A percentile compares a stretch with the other conserved stretches of the same genome.
Evolutionary conservation across 345 rosid genomes (phyloP).

Genomic region (Xanthoceras sorbifolium): DNA sequence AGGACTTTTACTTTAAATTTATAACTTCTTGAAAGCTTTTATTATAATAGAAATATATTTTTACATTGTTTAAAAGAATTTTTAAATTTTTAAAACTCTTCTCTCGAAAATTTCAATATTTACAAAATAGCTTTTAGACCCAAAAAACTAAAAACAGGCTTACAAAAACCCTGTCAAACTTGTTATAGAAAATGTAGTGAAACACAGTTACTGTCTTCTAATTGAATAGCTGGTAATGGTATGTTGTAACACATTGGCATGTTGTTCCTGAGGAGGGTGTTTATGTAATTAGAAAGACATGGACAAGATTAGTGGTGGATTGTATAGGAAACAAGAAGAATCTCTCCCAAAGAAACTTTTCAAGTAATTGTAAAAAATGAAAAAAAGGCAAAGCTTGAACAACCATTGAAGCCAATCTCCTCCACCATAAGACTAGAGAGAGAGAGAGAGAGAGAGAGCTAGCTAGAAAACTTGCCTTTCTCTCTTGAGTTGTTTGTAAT

Average conservation of each 20-base stretch:
- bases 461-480: neutral
- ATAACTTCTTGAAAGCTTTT: too few relatives aligned
- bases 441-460: neutral
- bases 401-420: constrained; percentile 12
- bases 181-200: neutral
- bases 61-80: too few relatives aligned
- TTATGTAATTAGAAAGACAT: constrained; percentile 16
- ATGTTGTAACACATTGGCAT: neutral
- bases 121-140: too few relatives aligned
- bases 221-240: neutral
- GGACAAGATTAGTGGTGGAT: constrained; percentile 2
- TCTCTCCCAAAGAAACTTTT: constrained; percentile 27
- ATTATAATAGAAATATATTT: too few relatives aligned
- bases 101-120: too few relatives aligned
- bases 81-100: too few relatives aligned
- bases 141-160: too few relatives aligned
- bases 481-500: neutral
- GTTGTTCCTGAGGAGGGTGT: constrained; percentile 12
- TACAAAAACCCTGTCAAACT: too few relatives aligned
- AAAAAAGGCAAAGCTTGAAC: constrained; percentile 8
- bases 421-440: neutral
- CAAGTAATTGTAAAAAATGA: constrained; percentile 3
- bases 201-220: neutral
- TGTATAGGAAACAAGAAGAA: constrained; percentile 24
- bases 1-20: too few relatives aligned